These are phyloP conservation scores for Mollisiaceae sp. DNA, from an alignment of 2,329 filamentous ascomycete genomes.

Conservation along the genomic window DNA sequence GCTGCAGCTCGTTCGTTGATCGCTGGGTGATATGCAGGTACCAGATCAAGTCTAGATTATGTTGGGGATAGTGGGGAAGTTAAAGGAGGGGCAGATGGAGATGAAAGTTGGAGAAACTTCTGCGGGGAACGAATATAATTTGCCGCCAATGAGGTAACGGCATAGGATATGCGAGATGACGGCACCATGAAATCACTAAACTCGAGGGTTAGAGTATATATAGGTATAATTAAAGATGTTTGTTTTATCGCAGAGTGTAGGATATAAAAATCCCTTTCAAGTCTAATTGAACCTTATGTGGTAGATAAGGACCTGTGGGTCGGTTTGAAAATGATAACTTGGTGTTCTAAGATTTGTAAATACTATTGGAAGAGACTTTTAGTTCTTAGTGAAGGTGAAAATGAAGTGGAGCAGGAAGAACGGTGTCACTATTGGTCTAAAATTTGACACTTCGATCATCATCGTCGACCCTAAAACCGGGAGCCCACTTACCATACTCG, in stretches of 20 bases:
- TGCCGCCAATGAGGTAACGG: constrained; percentile 25
- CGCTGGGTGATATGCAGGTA: constrained; percentile 3
- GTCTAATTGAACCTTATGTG: too few species aligned
- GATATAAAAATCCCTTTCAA: too few species aligned
- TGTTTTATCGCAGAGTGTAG: too few species aligned
- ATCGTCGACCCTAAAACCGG: too few species aligned
- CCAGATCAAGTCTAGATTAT: background rate
- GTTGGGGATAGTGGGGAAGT: background rate
- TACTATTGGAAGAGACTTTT: too few species aligned
- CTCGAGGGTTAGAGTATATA: background rate
- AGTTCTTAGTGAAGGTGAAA: too few species aligned
- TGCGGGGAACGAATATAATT: constrained; percentile 26
- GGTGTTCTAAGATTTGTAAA: too few species aligned
- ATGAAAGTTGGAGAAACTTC: background rate
- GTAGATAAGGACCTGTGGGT: too few species aligned
- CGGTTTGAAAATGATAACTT: too few species aligned
- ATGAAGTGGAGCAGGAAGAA: too few species aligned
- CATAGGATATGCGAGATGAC: background rate
- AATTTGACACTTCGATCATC: background rate
- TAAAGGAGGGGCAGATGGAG: background rate
- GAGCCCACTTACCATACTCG: constrained; percentile 54
- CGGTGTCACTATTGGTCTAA: too few species aligned
- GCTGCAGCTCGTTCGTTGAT: background rate
- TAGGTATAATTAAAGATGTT: too few species aligned
- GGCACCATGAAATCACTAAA: constrained; percentile 10